Base-by-base conservation (phyloP, 441 rosid species). In the Hura crepitans region DNA sequence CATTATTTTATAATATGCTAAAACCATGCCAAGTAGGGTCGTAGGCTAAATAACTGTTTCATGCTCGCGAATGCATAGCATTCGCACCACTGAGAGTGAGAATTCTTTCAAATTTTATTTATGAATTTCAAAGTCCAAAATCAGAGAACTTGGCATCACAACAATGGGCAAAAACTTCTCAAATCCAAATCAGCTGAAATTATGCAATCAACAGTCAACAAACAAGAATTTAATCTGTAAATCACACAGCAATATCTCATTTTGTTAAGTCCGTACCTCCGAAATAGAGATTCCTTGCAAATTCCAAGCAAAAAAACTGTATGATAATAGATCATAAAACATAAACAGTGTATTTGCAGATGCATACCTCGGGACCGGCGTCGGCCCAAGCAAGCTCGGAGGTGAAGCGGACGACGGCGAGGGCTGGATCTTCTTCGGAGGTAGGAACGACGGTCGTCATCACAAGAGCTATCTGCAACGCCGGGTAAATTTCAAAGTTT, bases 381-480 rank as follows among this genome's bases (percentile, higher is more conserved):
- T 96, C 98, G 22, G 94, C 95, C 98, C 99, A 93, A 59, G 99
- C 81, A 56, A 93, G 92, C 74, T 93, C 96, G 49, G 98, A 86
- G 53, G 97, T 87, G 85, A 87, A 93, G 51, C 87, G 97, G 53
- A 93, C 99, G 65, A 93, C 94, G 56, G 96, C 74, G 81, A 96
- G 95, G 13, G 86, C 85, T 0, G 97, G 96, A 72, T 93, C 96
- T 65, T 96, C 99, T 74, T 96, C 98, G 67, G 99, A 89, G 69
- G 94, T 91, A 1, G 96, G 99, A 47, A 96, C 94, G 46, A 96
- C 78, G 57, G 97, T 91, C 75, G 96, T 83, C 98, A 96, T 82
- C 50, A 68, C 15, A 2, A 25, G 30, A 35, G 74, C 75, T 65
- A 76, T 74, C 79, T 72, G 78, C 87, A 45, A 70, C 77, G 82